phyloP scores from a whole-genome alignment of 495 filamentous ascomycete species.

The Aspergillus bridgeri region DNA sequence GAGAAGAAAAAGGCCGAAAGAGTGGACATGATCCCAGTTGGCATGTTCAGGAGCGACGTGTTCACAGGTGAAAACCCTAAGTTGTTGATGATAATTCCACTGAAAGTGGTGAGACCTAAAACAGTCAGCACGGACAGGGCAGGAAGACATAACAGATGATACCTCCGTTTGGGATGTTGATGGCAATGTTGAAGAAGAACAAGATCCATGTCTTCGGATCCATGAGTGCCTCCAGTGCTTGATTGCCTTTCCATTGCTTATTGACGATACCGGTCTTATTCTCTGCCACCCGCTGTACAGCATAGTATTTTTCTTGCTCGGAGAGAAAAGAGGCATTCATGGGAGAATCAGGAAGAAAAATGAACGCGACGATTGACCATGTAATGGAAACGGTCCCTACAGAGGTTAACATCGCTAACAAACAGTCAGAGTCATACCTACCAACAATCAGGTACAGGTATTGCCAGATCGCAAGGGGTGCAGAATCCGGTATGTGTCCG shows the following conservation, averaged over 20 bases:
- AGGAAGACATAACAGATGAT: not conserved
- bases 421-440: slow-evolving; percentile 1
- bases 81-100: slow-evolving; percentile 32
- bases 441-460: slow-evolving; percentile 40
- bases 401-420: not conserved
- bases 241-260: slow-evolving; percentile 48
- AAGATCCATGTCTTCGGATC: slow-evolving; percentile 36
- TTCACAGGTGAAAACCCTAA: slow-evolving; percentile 33
- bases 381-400: slow-evolving; percentile 28
- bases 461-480: slow-evolving; percentile 45
- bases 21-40: slow-evolving; percentile 29
- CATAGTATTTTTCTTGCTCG: slow-evolving; percentile 39
- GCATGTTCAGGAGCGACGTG: slow-evolving; percentile 33
- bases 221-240: slow-evolving; percentile 41
- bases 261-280: slow-evolving; percentile 53
- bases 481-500: slow-evolving; percentile 41
- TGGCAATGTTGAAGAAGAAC: slow-evolving; percentile 23
- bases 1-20: slow-evolving; percentile 31
- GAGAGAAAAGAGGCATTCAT: slow-evolving; percentile 37
- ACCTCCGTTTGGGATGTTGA: slow-evolving; percentile 33
- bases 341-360: slow-evolving; percentile 41
- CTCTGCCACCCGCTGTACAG: slow-evolving; percentile 44
- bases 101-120: slow-evolving; percentile 28
- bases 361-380: slow-evolving; percentile 25
- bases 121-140: not conserved